A percentile compares a stretch with the other conserved stretches of the same genome.
Evolutionary conservation across 2,329 filamentous ascomycete species (phyloP).

Genomic region (Microsporum canis): DNA sequence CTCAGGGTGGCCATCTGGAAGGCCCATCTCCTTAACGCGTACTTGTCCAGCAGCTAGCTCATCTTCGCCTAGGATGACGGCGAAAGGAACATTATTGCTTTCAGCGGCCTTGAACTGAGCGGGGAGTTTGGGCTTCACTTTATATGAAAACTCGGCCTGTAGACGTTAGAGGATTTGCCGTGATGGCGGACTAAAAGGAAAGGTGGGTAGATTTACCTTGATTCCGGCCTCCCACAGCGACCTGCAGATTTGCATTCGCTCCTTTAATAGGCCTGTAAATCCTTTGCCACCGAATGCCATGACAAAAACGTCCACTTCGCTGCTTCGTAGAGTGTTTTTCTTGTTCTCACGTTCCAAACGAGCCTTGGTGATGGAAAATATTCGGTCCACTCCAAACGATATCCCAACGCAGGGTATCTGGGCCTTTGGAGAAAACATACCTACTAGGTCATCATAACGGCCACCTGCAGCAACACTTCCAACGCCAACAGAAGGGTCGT

Average conservation of each 20-base stretch:
- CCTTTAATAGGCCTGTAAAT: constrained; percentile 65
- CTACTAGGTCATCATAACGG: constrained; percentile 84
- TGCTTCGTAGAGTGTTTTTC: constrained; percentile 48
- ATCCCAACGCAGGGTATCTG: constrained; percentile 85
- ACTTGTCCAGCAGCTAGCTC: constrained; percentile 75
- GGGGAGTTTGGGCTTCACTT: constrained; percentile 78
- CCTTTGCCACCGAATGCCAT: constrained; percentile 90
- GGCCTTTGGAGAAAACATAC: constrained; percentile 79
- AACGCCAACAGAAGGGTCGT: constrained; percentile 70
- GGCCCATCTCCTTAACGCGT: constrained; percentile 74
- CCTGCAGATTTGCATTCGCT: constrained; percentile 70
- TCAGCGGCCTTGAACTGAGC: constrained; percentile 90
- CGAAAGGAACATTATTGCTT: constrained; percentile 65
- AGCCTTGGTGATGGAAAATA: constrained; percentile 83
- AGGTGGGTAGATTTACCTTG: constrained; percentile 44
- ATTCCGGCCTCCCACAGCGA: constrained; percentile 77
- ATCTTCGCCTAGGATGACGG: constrained; percentile 81
- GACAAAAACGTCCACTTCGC: constrained; percentile 80
- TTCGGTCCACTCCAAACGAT: constrained; percentile 90
- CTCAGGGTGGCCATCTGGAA: constrained; percentile 72
- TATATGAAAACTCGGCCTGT: constrained; percentile 74
- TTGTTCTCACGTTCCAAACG: constrained; percentile 52
- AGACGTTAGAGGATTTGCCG: constrained; percentile 15
- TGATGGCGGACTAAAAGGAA: background rate
- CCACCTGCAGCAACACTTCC: constrained; percentile 83